Evolutionary conservation across 768 basidiomycete genomes (phyloP), one percentile per base, ranked within the genome.

Genomic region (Boletus huronensis): DNA sequence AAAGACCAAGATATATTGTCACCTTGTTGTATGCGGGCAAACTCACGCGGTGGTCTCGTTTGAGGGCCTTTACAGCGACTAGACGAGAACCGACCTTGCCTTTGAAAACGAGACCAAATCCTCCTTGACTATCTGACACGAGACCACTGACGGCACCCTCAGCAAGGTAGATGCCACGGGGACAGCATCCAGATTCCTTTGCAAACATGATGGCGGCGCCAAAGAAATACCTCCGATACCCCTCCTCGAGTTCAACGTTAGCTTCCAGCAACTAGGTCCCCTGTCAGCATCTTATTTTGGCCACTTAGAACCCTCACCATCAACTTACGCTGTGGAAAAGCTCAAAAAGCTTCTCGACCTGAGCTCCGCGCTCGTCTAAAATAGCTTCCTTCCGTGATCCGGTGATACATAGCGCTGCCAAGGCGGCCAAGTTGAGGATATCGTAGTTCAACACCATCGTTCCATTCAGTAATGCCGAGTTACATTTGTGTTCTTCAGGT

Each of bases 31-130:
- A 57, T 11, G 54, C 46, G 1, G 40, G 19, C n/a, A 39, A 43
- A 34, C n/a, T 36, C 25, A 17, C 36, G 10, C 5, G 2, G 3
- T 10, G 8, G 5, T 9, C 9, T 41, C 42, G 38, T 25, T 28
- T 51, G 25, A 68, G 26, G 34, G 36, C 48, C 57, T 70, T 70
- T 35, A 70, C 68, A 2, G 70, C 68, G n/a, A 71, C 68, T n/a
- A 56, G n/a, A 21, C 64, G 59, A 44, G 57, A 56, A 36, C 46
- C 48, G 5, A 61, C 5, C 7, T 49, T 50, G 47, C 66, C 68
- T 54, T 58, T 50, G 45, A 16, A 60, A 19, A 71, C 62, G 6
- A 28, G 0, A 13, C 70, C 68, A 54, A 57, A 70, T 3, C 58
- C 68, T 32, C 68, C 68, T 16, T 6, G 25, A n/a, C 28, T 46